Base-by-base conservation (phyloP, 2,329 filamentous ascomycete genomes). In the Dothistroma septosporum region DNA sequence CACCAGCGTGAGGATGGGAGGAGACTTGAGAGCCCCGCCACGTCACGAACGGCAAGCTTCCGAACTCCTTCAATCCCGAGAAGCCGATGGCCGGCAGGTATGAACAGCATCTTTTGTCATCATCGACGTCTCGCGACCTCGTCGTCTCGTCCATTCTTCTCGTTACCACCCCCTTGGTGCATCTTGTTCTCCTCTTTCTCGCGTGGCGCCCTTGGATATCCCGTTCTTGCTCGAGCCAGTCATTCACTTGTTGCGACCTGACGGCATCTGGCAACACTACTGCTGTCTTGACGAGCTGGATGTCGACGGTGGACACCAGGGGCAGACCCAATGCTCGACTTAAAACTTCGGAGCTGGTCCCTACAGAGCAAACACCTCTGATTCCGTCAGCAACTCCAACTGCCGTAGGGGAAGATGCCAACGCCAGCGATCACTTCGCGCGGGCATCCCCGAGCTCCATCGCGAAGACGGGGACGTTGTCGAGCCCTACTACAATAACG, bases 361-460 rank as follows among this genome's bases (percentile, higher is more conserved):
- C 46, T 6, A 55, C 49, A 33, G 57, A 59, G 24, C 33, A 31
- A 28, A 59, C 50, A 31, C 49, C 57, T n/a, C 28, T 59, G 37
- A 12, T 59, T 12, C 37, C 57, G 22, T 47, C 53, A 44, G 12
- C 55, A 16, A 14, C 21, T 35, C 47, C 47, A 2, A 10, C 47
- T 14, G 19, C 22, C 14, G 31, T 24, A 7, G 47, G 47, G 16
- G 24, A 44, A 11, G 44, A 12, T 12, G 50, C 1, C 19, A 37
- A 55, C 19, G 19, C 33, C 22, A 33, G 22, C 7, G 33, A 37
- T 2, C 10, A 3, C 33, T 2, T 11, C 14, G 33, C 33, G 14
- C 4, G 33, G 7, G 14, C 33, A 3, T 11, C 33, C 14, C 33
- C 33, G 33, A 55, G 14, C 32, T 24, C 6, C 35, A 44, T 37